Base-by-base conservation (phyloP, 2,329 filamentous ascomycete genomes). In the Fusarium zealandicum region DNA sequence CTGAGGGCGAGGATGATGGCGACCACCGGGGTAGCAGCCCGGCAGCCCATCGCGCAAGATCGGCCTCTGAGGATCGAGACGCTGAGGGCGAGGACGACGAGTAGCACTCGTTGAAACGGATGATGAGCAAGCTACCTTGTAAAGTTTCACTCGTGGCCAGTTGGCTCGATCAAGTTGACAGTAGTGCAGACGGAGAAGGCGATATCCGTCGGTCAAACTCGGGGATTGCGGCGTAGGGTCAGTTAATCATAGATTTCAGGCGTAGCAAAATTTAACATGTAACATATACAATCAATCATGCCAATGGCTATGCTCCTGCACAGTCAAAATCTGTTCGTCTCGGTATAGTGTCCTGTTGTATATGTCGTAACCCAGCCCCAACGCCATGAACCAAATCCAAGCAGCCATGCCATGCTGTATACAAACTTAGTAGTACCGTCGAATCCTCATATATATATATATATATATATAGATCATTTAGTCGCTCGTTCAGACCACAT, bases 51-150 rank as follows among this genome's bases (percentile, higher is more conserved):
- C 66, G 65, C 10, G 60, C 60, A 37, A 66, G 63, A 43, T 75
- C 65, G 30, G 64, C 60, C 48, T 74, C 61, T 6, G 71, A 72
- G 38, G 71, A 74, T 28, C 65, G 68, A 31, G 77, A 81, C 46
- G 78, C 73, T 4, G 79, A 81, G 41, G 79, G 75, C 3, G 79
- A 82, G 14, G 79, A 79, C 27, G 78, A 80, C 10, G 67, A 71
- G 13, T 69, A 71, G 30, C 31, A 47, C 14, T 35, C 12, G 18
- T 18, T 27, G 22, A 32, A 7, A 10, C 7, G 22, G 32, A 12
- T 27, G 30, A 9, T 16, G 20, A 9, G 31, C 22, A 18, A 33
- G 17, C 3, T 27, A 22, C 13, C 12, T 20, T 51, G 45, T 51
- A 56, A 22, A 42, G 51, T 51, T 31, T 40, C 30, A 35, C 42